Evolutionary conservation across 148 eudicot species (phyloP), one percentile per base, ranked within the genome.

Genomic region (Rhododendron simsii): DNA sequence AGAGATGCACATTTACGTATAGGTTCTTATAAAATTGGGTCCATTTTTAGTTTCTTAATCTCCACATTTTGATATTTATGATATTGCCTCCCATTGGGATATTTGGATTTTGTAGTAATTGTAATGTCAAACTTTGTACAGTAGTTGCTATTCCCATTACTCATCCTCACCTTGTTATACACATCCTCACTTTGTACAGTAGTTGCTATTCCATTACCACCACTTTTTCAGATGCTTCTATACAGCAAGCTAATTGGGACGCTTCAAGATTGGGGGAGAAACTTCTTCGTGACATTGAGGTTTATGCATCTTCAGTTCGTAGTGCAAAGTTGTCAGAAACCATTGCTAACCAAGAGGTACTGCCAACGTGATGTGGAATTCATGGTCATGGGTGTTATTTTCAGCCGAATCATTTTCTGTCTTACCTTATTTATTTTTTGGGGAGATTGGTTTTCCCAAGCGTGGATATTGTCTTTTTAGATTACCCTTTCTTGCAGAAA

Each of bases 201-300:
- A 48, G 2, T 48, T 48, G 12, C 12, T 48, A 48, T 33, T 81
- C 18, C 13, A 10, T 39, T 48, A 8, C 23, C 28, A 12, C 13
- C 26, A 28, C 8, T 80, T 47, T 88, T 86, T 50, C 86, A 91
- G 91, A 87, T 85, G 91, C 90, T 76, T 79, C 81, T 23, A 55
- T 90, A 78, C 77, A 79, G 81, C 93, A 90, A 61, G 89, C 92
- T 57, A 87, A 88, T 74, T 91, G 91, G 93, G 91, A 91, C 83
- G 80, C 88, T 74, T 90, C 91, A 8, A 88, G 82, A 87, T 88
- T 87, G 2, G 80, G 87, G 71, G 93, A 91, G 33, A 91, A 91
- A 75, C 92, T 91, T 84, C 55, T 45, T n/a, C 89, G 89, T 85
- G 92, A 91, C 84, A 88, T 91, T 80, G 93, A 91, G 83, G 88